Conservation (phyloP, 495 filamentous ascomycete genomes). For the Chaetomium fimeti region DNA sequence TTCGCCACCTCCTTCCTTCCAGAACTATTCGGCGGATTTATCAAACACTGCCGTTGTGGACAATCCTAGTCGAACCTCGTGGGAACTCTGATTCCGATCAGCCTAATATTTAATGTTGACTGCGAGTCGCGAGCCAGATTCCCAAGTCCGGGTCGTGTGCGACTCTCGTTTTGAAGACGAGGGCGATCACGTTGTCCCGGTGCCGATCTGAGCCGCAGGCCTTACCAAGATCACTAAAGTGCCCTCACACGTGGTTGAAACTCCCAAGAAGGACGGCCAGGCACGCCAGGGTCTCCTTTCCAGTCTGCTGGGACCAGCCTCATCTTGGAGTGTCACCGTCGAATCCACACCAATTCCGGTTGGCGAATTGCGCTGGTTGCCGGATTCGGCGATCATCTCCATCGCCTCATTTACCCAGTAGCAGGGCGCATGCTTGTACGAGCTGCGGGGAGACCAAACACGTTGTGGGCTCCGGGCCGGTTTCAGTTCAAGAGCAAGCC, state of each 20-base stretch:
- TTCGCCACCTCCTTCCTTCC: neutral
- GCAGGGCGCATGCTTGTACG: constrained; percentile 24
- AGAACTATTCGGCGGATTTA: neutral
- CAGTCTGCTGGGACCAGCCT: constrained; percentile 15
- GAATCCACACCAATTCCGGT: constrained; percentile 22
- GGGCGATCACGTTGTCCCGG: constrained; percentile 28
- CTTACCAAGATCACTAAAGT: constrained; percentile 10
- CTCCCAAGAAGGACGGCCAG: too few relatives aligned
- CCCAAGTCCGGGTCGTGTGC: constrained; percentile 28
- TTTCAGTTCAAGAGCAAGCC: constrained; percentile 12
- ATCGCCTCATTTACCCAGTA: constrained; percentile 20
- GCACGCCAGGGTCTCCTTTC: constrained; percentile 7
- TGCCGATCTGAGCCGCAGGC: constrained; percentile 19
- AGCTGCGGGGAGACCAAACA: constrained; percentile 4
- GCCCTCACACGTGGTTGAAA: constrained; percentile 14
- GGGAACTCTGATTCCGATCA: constrained; percentile 21
- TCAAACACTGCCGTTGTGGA: constrained; percentile 11
- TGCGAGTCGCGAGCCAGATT: constrained; percentile 14
- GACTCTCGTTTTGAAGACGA: constrained; percentile 25
- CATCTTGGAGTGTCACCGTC: constrained; percentile 18
- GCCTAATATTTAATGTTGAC: constrained; percentile 28
- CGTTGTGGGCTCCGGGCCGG: constrained; percentile 4
- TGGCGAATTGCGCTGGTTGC: constrained; percentile 23
- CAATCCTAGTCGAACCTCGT: neutral
- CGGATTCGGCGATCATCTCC: constrained; percentile 17